Percentiles rank a stretch among this genome's conserved stretches.
Conservation (phyloP, 257 asterid genomes). For the Paraleonurus japonicus region DNA sequence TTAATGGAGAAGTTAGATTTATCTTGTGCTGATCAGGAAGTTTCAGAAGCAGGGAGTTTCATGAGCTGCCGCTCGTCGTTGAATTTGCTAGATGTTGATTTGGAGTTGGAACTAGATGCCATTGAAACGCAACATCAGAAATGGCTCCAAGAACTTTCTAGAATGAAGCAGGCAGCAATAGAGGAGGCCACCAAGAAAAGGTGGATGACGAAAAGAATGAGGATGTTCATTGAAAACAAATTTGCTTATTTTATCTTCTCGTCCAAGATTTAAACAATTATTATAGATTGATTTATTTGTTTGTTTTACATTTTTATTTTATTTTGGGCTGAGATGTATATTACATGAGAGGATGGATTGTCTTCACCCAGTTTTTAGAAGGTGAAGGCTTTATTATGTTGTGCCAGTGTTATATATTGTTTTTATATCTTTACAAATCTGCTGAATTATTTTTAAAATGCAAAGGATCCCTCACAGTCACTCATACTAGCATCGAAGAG, state of each 20-base stretch:
- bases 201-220: constrained; percentile 46
- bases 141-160: constrained; percentile 33
- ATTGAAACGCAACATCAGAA: constrained; percentile 36
- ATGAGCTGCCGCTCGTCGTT: constrained; percentile 34
- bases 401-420: no score
- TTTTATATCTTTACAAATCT: no score
- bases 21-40: constrained; percentile 21
- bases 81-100: constrained; percentile 24
- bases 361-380: not conserved
- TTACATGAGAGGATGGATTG: not conserved
- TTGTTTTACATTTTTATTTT: not conserved
- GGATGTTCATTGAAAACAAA: constrained; percentile 19
- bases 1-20: constrained; percentile 25
- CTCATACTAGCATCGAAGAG: no score
- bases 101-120: constrained; percentile 33
- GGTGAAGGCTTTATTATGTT: not conserved
- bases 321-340: constrained; percentile 9
- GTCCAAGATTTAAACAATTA: not conserved
- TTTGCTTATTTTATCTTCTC: not conserved
- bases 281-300: not conserved
- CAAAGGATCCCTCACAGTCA: no score
- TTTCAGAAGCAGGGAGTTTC: constrained; percentile 26
- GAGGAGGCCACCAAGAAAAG: constrained; percentile 39
- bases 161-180: constrained; percentile 33
- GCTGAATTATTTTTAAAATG: no score